Evolutionary conservation across 805 yeast species (phyloP).

Genomic region (Cyberlindnera xylosilytica): DNA sequence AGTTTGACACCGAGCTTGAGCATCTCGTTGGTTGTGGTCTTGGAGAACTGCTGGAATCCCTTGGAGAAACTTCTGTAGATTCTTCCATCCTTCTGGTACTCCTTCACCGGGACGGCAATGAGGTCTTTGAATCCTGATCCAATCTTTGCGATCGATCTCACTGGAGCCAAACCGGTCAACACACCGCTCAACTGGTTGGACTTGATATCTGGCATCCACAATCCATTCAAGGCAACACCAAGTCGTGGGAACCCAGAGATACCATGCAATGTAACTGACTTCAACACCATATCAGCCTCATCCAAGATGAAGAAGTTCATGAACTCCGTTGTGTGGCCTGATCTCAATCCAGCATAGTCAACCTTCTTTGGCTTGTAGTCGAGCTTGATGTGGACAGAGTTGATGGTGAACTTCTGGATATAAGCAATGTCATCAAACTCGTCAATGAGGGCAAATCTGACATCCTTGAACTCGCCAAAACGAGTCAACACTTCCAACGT

Average conservation of each 20-base stretch:
- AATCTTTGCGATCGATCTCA: conserved; percentile 70
- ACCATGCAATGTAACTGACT: conserved; percentile 66
- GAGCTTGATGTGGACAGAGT: conserved; percentile 57
- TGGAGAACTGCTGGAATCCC: conserved; percentile 72
- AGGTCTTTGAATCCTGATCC: conserved; percentile 77
- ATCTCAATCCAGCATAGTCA: conserved; percentile 77
- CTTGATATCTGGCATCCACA: conserved; percentile 87
- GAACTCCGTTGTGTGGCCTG: conserved; percentile 84
- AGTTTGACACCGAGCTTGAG: conserved; percentile 79
- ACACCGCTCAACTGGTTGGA: conserved; percentile 79
- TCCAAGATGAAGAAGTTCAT: conserved; percentile 87
- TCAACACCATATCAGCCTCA: conserved; percentile 71
- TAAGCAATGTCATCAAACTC: conserved; percentile 61
- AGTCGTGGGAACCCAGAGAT: conserved; percentile 68
- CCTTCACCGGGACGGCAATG: conserved; percentile 68
- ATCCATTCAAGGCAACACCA: conserved; percentile 50
- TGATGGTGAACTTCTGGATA: conserved; percentile 64
- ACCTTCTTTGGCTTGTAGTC: conserved; percentile 92
- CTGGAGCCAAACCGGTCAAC: conserved; percentile 79
- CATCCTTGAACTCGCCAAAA: conserved; percentile 77
- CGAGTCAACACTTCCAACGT: conserved; percentile 80
- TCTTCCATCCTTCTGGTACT: conserved; percentile 71
- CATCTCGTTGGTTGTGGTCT: conserved; percentile 75
- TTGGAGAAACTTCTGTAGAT: conserved; percentile 66
- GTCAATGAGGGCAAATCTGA: conserved; percentile 57